Conservation (phyloP, 495 filamentous ascomycete genomes). For the Talaromyces nanjingensis region DNA sequence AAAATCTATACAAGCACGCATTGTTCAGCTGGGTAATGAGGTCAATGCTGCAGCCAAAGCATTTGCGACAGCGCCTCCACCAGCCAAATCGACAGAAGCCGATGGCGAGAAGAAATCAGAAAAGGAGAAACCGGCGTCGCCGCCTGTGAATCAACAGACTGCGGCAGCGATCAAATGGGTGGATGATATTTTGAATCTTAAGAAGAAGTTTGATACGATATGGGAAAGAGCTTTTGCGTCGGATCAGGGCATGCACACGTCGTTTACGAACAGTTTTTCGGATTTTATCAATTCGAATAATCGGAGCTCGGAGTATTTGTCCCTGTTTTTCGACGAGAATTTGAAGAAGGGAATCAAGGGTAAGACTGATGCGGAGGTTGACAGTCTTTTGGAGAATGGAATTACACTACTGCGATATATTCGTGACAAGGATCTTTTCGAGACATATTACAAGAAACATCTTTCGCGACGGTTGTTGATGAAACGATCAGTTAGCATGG, state of each 20-base stretch:
- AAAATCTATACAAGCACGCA: constrained; percentile 59
- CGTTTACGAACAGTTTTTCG: constrained; percentile 75
- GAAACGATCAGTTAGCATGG: constrained; percentile 78
- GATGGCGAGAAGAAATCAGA: constrained; percentile 39
- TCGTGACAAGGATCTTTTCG: constrained; percentile 89
- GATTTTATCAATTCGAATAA: constrained; percentile 85
- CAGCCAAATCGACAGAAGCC: constrained; percentile 28
- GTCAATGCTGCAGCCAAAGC: constrained; percentile 61
- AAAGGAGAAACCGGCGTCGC: constrained; percentile 25
- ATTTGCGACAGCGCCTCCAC: constrained; percentile 16
- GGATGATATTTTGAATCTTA: constrained; percentile 76
- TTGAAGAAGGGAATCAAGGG: constrained; percentile 89
- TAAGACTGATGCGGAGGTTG: constrained; percentile 87
- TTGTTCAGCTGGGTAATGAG: constrained; percentile 71
- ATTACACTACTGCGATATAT: constrained; percentile 82
- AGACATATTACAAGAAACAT: constrained; percentile 98
- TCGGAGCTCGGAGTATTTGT: constrained; percentile 84
- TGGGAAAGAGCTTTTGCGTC: constrained; percentile 61
- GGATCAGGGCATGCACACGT: constrained; percentile 72
- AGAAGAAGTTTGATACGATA: constrained; percentile 82
- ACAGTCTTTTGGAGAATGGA: constrained; percentile 79
- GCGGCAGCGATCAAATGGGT: constrained; percentile 90
- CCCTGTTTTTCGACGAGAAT: constrained; percentile 95
- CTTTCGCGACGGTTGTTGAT: constrained; percentile 78
- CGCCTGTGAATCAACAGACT: constrained; percentile 57